Percentiles rank a stretch among this genome's conserved stretches.
Evolutionary conservation across 1,139 yeast genomes (phyloP).

Genomic region (Yamadazyma oceani): DNA sequence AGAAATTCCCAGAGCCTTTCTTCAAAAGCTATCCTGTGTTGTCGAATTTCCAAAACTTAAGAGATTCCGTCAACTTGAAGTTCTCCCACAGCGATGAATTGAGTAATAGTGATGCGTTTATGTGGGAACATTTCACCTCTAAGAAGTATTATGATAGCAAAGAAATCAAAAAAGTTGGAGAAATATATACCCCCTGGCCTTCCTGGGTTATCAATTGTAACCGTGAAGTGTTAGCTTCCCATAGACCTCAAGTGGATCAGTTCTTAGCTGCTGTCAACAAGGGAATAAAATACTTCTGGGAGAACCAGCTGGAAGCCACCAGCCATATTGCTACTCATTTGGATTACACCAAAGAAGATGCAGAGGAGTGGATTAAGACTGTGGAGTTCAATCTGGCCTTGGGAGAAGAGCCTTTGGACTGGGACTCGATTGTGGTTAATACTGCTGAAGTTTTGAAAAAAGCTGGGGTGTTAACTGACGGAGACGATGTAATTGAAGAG

Average conservation of each 20-base stretch:
- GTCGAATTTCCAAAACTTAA: conserved; percentile 68
- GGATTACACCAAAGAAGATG: conserved; percentile 78
- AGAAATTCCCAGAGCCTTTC: conserved; percentile 48
- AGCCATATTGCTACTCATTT: conserved; percentile 62
- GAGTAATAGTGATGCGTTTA: conserved; percentile 71
- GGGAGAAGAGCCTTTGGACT: conserved; percentile 37
- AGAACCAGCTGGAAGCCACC: conserved; percentile 63
- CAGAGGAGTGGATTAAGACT: conserved; percentile 75
- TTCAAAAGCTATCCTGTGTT: conserved; percentile 54
- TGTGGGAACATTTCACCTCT: conserved; percentile 95
- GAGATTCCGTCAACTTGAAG: conserved; percentile 72
- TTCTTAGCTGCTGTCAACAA: conserved; percentile 57
- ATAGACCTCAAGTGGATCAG: conserved; percentile 21
- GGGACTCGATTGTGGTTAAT: conserved; percentile 38
- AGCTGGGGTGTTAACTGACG: conserved; percentile 57
- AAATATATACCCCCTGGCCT: conserved; percentile 95
- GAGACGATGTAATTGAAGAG: conserved; percentile 27
- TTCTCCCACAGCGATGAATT: conserved; percentile 28
- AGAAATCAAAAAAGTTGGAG: conserved; percentile 82
- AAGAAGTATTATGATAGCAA: conserved; percentile 77
- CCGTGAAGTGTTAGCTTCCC: conserved; percentile 28
- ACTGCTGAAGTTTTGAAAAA: conserved; percentile 58
- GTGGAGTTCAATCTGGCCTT: conserved; percentile 60
- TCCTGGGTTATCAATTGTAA: conserved; percentile 79
- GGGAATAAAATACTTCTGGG: conserved; percentile 67